Conservation (phyloP, 768 basidiomycete species). For the Podaxis sp. region DNA sequence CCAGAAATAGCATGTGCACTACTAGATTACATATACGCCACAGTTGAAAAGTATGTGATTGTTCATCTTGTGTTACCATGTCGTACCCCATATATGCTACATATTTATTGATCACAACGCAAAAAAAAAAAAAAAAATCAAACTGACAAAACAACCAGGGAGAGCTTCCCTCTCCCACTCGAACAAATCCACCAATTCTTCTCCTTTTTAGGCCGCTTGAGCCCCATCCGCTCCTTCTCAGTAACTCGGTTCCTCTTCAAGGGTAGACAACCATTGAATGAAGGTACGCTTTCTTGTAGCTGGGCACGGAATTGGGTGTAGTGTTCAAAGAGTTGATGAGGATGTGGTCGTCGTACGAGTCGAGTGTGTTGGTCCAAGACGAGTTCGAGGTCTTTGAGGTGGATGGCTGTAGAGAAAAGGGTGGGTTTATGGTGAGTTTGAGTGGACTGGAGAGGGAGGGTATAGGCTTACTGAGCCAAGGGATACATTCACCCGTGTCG, state of each 20-base stretch:
- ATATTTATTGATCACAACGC: too few species aligned
- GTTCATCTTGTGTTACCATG: too few species aligned
- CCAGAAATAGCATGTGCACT: not conserved
- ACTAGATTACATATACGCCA: not conserved
- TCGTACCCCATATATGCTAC: too few species aligned
- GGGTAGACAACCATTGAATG: slow-evolving; percentile 21
- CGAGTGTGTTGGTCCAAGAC: slow-evolving; percentile 23
- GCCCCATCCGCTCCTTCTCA: slow-evolving; percentile 21
- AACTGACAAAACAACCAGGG: not conserved
- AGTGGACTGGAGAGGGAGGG: not conserved
- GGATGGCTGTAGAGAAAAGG: slow-evolving; percentile 25
- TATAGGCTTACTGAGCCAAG: slow-evolving; percentile 33
- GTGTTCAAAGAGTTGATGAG: slow-evolving; percentile 39
- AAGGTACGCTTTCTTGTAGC: slow-evolving; percentile 28
- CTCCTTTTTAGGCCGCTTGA: slow-evolving; percentile 12
- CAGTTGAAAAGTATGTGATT: too few species aligned
- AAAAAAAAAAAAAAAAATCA: not conserved
- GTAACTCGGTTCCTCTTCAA: slow-evolving; percentile 13
- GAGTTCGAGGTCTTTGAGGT: slow-evolving; percentile 37
- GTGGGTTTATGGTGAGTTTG: not conserved
- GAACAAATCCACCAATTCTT: too few species aligned
- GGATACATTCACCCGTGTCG: slow-evolving; percentile 22
- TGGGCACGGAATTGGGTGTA: slow-evolving; percentile 29
- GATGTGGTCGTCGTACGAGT: slow-evolving; percentile 24
- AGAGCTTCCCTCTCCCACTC: too few species aligned